These are phyloP conservation scores for Penicillium sclerotiorum DNA, from an alignment of 2,329 filamentous ascomycete genomes.

Conservation along the genomic window DNA sequence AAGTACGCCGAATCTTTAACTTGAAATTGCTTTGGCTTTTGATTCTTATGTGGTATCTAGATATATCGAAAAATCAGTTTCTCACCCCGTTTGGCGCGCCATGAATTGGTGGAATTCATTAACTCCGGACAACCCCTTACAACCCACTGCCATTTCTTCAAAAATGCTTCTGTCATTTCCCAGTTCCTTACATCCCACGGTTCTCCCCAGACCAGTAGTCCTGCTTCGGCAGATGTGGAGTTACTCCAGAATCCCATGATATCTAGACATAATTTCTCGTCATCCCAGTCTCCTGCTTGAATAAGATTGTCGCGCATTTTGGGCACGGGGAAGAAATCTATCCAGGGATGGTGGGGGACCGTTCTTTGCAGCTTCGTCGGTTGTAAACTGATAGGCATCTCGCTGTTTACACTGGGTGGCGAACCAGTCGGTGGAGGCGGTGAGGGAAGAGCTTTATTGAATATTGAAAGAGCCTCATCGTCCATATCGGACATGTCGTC, in stretches of 20 bases:
- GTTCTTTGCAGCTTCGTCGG: conserved; percentile 44
- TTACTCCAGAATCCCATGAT: conserved; percentile 38
- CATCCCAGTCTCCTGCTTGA: conserved; percentile 35
- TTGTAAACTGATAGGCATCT: conserved; percentile 32
- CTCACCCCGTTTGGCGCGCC: conserved; percentile 30
- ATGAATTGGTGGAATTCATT: conserved; percentile 29
- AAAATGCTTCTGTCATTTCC: conserved; percentile 52
- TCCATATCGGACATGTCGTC: conserved; percentile 26
- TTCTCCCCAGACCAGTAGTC: conserved; percentile 54
- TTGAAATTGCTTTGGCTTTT: too few species aligned
- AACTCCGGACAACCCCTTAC: conserved; percentile 30
- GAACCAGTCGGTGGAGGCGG: not conserved
- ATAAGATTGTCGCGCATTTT: conserved; percentile 46
- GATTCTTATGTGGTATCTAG: too few species aligned
- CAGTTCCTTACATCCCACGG: conserved; percentile 49
- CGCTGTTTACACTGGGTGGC: not conserved
- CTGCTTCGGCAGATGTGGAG: conserved; percentile 24
- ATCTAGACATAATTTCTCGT: conserved; percentile 41
- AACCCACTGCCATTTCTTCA: conserved; percentile 48
- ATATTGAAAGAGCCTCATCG: conserved; percentile 33
- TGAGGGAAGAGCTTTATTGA: conserved; percentile 14
- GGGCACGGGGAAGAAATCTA: conserved; percentile 37
- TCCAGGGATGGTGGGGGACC: conserved; percentile 45
- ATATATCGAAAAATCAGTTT: conserved; percentile 32
- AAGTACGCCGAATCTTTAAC: too few species aligned